Evolutionary conservation across 805 yeast genomes (phyloP).

Genomic region (Naumovozyma dairenensis): DNA sequence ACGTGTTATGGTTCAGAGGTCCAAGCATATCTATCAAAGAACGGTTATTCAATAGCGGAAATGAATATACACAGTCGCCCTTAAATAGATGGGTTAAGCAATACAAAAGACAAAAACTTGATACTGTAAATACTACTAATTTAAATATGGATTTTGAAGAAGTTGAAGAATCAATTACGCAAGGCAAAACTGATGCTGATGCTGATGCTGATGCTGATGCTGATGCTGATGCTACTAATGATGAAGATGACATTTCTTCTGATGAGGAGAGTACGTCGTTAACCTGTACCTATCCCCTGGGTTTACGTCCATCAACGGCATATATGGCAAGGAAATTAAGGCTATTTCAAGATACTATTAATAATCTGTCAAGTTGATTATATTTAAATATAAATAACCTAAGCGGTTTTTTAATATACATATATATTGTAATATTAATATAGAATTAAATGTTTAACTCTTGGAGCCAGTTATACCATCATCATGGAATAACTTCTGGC

Average conservation of each 20-base stretch:
- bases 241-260: slow-evolving; percentile 14
- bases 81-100: slow-evolving; percentile 20
- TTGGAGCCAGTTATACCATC: too few species aligned
- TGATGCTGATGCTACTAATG: slow-evolving; percentile 14
- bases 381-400: too few species aligned
- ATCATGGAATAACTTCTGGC: too few species aligned
- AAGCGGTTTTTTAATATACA: too few species aligned
- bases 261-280: slow-evolving; percentile 8
- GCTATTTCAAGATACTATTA: neutral
- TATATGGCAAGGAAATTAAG: slow-evolving; percentile 53
- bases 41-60: slow-evolving; percentile 29
- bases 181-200: slow-evolving; percentile 3
- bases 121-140: slow-evolving; percentile 13
- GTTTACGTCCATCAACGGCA: slow-evolving; percentile 55
- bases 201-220: slow-evolving; percentile 10
- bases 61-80: slow-evolving; percentile 6
- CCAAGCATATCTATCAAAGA: slow-evolving; percentile 46
- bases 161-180: slow-evolving; percentile 18
- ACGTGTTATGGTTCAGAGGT: slow-evolving; percentile 58
- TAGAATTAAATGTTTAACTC: too few species aligned
- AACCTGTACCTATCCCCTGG: slow-evolving; percentile 19
- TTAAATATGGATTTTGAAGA: slow-evolving; percentile 17
- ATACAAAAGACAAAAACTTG: slow-evolving; percentile 8
- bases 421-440: too few species aligned
- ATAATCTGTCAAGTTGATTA: too few species aligned